These are phyloP conservation scores for Teratosphaeria epicoccoides DNA, from an alignment of 2,329 filamentous ascomycete genomes.

Conservation along the genomic window DNA sequence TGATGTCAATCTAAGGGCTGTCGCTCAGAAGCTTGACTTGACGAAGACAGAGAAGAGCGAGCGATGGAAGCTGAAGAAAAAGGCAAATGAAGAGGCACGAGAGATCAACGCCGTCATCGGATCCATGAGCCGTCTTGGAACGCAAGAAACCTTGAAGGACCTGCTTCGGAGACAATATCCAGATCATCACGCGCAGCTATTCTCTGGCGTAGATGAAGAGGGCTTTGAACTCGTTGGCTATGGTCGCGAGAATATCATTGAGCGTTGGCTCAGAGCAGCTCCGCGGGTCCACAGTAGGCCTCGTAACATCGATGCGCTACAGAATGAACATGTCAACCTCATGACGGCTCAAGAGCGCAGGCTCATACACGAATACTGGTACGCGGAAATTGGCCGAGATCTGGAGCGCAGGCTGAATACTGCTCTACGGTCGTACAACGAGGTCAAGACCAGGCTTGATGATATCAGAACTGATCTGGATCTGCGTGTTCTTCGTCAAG, in stretches of 20 bases:
- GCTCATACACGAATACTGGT: slow-evolving; percentile 5
- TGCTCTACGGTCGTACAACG: slow-evolving; percentile 10
- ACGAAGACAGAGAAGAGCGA: slow-evolving; percentile 33
- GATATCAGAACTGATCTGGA: slow-evolving; percentile 30
- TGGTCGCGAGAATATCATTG: slow-evolving; percentile 1
- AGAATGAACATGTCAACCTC: not conserved
- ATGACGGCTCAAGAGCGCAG: slow-evolving; percentile 7
- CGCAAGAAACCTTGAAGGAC: slow-evolving; percentile 1
- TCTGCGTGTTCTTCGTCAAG: slow-evolving; percentile 30
- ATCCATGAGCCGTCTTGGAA: slow-evolving; percentile 1
- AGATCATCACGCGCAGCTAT: slow-evolving; percentile 13
- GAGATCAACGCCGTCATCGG: slow-evolving; percentile 11
- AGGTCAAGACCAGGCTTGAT: slow-evolving; percentile 11
- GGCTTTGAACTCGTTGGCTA: slow-evolving; percentile 8
- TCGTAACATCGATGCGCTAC: slow-evolving; percentile 1
- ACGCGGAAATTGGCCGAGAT: slow-evolving; percentile 4
- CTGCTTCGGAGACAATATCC: slow-evolving; percentile 13
- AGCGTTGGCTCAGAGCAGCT: not conserved
- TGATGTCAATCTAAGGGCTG: slow-evolving; percentile 39
- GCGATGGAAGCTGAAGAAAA: slow-evolving; percentile 19
- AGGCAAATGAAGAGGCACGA: slow-evolving; percentile 10
- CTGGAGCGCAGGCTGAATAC: slow-evolving; percentile 11
- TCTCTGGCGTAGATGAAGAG: slow-evolving; percentile 14
- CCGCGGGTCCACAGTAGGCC: not conserved
- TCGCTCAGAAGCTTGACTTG: slow-evolving; percentile 22